Evolutionary conservation across 768 basidiomycete genomes (phyloP).

Genomic region (Leccinum longicurvipes): DNA sequence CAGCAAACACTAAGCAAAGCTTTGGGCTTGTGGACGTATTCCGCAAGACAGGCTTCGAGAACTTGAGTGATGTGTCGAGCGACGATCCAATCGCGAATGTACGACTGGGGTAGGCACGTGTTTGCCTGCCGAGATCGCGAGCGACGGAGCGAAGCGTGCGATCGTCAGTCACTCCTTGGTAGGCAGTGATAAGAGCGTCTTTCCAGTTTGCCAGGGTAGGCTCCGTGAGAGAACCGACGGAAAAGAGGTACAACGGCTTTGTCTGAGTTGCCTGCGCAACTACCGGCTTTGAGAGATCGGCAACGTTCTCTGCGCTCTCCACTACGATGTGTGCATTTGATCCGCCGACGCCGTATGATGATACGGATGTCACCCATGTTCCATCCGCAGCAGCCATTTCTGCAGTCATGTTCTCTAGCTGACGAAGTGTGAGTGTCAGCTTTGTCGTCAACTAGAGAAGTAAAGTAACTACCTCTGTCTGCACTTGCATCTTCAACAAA

Average conservation of each 20-base stretch:
- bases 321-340: constrained; percentile 33
- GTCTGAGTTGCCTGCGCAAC: not conserved
- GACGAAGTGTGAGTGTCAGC: too few relatives aligned
- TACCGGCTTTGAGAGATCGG: constrained; percentile 9
- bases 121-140: constrained; percentile 27
- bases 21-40: constrained; percentile 25
- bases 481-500: constrained; percentile 24
- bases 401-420: constrained; percentile 22
- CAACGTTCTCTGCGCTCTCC: constrained; percentile 21
- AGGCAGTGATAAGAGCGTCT: constrained; percentile 14
- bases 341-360: constrained; percentile 33
- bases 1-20: too few relatives aligned
- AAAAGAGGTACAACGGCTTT: constrained; percentile 24
- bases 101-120: constrained; percentile 28
- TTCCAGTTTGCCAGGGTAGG: constrained; percentile 23
- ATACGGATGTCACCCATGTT: constrained; percentile 30
- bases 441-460: too few relatives aligned
- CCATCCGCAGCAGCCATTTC: constrained; percentile 29
- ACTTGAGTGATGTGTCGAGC: constrained; percentile 23
- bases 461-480: constrained; percentile 24
- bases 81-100: too few relatives aligned
- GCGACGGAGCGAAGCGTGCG: constrained; percentile 23
- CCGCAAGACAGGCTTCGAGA: constrained; percentile 28
- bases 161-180: constrained; percentile 17
- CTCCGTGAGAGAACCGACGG: constrained; percentile 28